phyloP scores from a whole-genome alignment of 129 eudicot species.

The Helianthus tuberosus region DNA sequence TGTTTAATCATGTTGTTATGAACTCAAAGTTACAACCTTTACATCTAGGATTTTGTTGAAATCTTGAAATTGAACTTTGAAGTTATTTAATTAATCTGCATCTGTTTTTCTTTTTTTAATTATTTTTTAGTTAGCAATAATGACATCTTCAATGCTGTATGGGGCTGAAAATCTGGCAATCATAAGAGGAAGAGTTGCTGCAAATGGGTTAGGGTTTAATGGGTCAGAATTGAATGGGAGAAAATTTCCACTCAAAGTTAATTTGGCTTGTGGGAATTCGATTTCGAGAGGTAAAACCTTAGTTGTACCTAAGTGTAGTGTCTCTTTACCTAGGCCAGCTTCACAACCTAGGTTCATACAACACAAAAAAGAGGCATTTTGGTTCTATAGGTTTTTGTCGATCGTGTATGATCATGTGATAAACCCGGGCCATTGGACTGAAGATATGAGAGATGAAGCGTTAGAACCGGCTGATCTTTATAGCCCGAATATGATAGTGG shows the following conservation, averaged over 20 bases:
- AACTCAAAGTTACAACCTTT: slow-evolving; percentile 14
- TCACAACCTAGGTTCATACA: slow-evolving; percentile 52
- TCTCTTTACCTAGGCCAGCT: slow-evolving; percentile 47
- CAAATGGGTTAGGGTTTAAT: slow-evolving; percentile 38
- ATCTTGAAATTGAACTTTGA: slow-evolving; percentile 6
- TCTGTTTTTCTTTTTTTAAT: not conserved
- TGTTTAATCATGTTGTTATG: slow-evolving; percentile 2
- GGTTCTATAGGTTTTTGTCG: slow-evolving; percentile 50
- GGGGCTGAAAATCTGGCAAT: slow-evolving; percentile 45
- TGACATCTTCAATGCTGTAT: slow-evolving; percentile 47
- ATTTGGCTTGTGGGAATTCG: slow-evolving; percentile 22
- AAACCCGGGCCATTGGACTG: slow-evolving; percentile 52
- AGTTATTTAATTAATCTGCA: not conserved
- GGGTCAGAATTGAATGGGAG: slow-evolving; percentile 32
- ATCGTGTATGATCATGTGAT: slow-evolving; percentile 50
- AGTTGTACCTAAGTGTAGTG: slow-evolving; percentile 39
- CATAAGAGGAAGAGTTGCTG: slow-evolving; percentile 28
- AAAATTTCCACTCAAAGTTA: slow-evolving; percentile 25
- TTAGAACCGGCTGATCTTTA: slow-evolving; percentile 52
- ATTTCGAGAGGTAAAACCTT: slow-evolving; percentile 26
- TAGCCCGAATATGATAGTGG: slow-evolving; percentile 40
- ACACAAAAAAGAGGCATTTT: slow-evolving; percentile 49
- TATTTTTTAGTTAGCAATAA: slow-evolving; percentile 17
- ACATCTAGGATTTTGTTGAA: slow-evolving; percentile 20
- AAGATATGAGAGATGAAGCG: slow-evolving; percentile 51